Base-by-base conservation (phyloP, 768 basidiomycete species). In the Xanthoconium stramineum region DNA sequence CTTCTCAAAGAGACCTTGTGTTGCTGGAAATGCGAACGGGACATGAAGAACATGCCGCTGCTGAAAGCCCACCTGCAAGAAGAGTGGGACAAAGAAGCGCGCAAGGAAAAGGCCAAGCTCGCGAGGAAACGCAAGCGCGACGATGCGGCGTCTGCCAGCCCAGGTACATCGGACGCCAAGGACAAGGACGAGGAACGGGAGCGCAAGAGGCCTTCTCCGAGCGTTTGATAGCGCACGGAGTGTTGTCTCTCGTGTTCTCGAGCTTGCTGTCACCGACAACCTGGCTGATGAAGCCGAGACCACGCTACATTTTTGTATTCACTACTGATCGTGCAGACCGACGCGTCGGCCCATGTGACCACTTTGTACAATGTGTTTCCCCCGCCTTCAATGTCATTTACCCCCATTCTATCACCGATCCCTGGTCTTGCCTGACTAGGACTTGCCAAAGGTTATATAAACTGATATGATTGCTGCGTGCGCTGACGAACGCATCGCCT, bases 11-110 rank as follows among this genome's bases (percentile, higher is more conserved):
- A 82, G 42, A 73, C 74, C 59, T 77, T 95, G 5, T 63, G 67
- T 7, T 96, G 94, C 68, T 92, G 84, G 75, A 79, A 73, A 52
- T 96, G 94, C 70, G 75, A 79, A 24, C 69, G 77, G 39, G 69
- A 73, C 55, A 75, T 84, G 70, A 85, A 82, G 62, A 91, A 85
- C 57, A 88, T 95, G 56, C 90, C 91, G 0, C 71, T 75, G 36
- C 73, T 96, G 48, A 93, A 91, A 64, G 69, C 68, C 11, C 94
- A 96, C 67, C 75, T 95, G 9, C 81, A 86, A 66, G 78, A 82
- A 61, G 90, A 94, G 66, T 91, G 84, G 80, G 80, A 86, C 37
- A 73, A 75, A 47, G 71, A 79, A 51, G 74, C 69, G 19, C 71
- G 68, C 45, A 72, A 70, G 48, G 77, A 75, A 62, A 80, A 77